Conservation (phyloP, 331 rosid genomes). For the Acacia pycnantha region DNA sequence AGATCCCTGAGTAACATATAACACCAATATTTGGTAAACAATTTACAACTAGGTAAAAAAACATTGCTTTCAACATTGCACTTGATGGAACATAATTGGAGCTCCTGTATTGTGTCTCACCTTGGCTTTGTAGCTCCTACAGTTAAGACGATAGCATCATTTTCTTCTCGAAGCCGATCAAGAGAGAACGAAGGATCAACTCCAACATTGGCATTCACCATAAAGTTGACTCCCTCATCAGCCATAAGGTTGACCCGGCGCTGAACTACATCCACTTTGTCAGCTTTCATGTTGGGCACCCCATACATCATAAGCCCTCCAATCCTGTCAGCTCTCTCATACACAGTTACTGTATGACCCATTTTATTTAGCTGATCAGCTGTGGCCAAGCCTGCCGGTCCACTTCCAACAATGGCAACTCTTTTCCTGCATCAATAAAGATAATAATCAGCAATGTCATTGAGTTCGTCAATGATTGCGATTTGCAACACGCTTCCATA, state of each 20-base stretch:
- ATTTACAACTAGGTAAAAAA: not conserved
- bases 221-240: constrained; percentile 76
- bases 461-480: not conserved
- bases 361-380: constrained; percentile 93
- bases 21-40: not conserved
- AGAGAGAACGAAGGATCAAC: constrained; percentile 70
- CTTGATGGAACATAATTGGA: not conserved
- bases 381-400: constrained; percentile 97
- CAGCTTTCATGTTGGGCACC: constrained; percentile 98
- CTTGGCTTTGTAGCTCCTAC: constrained; percentile 98
- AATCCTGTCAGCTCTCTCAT: constrained; percentile 86
- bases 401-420: constrained; percentile 94
- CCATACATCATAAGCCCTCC: constrained; percentile 99
- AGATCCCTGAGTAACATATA: constrained; percentile 68
- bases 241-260: constrained; percentile 93
- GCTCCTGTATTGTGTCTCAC: constrained; percentile 34
- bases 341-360: constrained; percentile 90
- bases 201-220: constrained; percentile 89
- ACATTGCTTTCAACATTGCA: not conserved
- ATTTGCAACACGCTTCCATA: not conserved
- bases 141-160: constrained; percentile 80
- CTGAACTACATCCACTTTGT: constrained; percentile 84
- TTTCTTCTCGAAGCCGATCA: constrained; percentile 68
- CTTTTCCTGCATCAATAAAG: constrained; percentile 58
- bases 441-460: not conserved